Evolutionary conservation across 75 land plant genomes (phyloP).

Genomic region (Cryptomeria japonica): DNA sequence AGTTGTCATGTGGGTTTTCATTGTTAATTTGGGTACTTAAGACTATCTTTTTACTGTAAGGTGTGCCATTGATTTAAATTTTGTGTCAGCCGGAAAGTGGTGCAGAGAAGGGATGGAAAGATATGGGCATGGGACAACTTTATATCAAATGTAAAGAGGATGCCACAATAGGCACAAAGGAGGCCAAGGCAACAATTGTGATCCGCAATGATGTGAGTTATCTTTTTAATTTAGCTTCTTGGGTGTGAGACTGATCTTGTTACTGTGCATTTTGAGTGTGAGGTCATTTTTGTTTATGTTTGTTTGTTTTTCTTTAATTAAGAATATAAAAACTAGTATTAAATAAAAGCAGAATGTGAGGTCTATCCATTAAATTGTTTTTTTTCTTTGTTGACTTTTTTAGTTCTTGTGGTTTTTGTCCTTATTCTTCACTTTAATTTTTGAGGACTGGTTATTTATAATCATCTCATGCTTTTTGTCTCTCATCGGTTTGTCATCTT

Average conservation of each 20-base stretch:
- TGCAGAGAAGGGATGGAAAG: conserved; percentile 73
- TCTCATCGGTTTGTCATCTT: background rate
- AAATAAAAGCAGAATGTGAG: background rate
- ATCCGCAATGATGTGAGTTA: conserved; percentile 79
- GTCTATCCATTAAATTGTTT: background rate
- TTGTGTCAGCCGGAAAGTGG: conserved; percentile 53
- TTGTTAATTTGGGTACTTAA: background rate
- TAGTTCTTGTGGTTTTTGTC: background rate
- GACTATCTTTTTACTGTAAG: background rate
- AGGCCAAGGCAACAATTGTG: conserved; percentile 72
- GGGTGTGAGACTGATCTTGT: background rate
- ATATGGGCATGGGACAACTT: conserved; percentile 79
- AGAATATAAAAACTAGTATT: background rate
- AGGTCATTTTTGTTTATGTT: background rate
- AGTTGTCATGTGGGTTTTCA: background rate
- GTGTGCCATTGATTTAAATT: background rate
- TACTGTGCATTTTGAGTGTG: background rate
- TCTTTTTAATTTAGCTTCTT: background rate
- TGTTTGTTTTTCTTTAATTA: background rate
- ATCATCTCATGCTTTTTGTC: background rate
- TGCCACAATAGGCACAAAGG: conserved; percentile 56
- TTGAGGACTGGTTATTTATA: background rate
- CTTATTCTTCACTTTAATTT: background rate
- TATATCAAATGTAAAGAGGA: conserved; percentile 69
- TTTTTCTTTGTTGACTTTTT: background rate